phyloP scores from a whole-genome alignment of 2,329 filamentous ascomycete species.

The Rhynchosporium agropyri region DNA sequence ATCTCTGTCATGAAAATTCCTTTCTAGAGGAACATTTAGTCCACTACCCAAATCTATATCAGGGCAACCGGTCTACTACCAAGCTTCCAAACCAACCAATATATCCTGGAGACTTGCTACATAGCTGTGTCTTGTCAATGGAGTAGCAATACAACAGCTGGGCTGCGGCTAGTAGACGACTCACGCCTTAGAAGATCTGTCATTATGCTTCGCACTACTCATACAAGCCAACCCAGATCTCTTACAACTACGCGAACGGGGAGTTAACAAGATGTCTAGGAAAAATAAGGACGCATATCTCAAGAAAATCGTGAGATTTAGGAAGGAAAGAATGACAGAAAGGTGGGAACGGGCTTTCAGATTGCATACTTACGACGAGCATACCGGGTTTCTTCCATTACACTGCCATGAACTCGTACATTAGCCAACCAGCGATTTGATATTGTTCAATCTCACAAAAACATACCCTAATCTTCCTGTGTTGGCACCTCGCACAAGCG shows the following conservation, averaged over 20 bases:
- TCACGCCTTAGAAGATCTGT: constrained; percentile 46
- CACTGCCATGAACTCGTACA: constrained; percentile 43
- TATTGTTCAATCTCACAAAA: no score
- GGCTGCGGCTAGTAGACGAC: constrained; percentile 28
- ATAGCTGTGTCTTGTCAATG: constrained; percentile 35
- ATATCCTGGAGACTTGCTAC: constrained; percentile 47
- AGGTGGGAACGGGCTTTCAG: no score
- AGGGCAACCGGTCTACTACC: constrained; percentile 44
- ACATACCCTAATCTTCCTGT: constrained; percentile 52
- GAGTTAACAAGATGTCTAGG: no score
- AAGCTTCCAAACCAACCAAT: constrained; percentile 52
- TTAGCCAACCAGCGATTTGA: background rate
- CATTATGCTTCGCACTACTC: constrained; percentile 48
- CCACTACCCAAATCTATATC: constrained; percentile 46
- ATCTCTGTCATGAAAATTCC: constrained; percentile 7
- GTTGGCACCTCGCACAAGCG: constrained; percentile 46
- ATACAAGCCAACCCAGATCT: constrained; percentile 48
- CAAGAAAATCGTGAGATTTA: no score
- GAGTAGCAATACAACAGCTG: background rate
- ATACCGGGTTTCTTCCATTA: constrained; percentile 48
- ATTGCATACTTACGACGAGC: constrained; percentile 43
- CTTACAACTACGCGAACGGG: constrained; percentile 32
- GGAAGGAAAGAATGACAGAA: no score
- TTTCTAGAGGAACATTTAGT: constrained; percentile 17
- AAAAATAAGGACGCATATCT: no score